phyloP scores from a whole-genome alignment of 352 stramenopile genomes.

The Blastocystis sp. region DNA sequence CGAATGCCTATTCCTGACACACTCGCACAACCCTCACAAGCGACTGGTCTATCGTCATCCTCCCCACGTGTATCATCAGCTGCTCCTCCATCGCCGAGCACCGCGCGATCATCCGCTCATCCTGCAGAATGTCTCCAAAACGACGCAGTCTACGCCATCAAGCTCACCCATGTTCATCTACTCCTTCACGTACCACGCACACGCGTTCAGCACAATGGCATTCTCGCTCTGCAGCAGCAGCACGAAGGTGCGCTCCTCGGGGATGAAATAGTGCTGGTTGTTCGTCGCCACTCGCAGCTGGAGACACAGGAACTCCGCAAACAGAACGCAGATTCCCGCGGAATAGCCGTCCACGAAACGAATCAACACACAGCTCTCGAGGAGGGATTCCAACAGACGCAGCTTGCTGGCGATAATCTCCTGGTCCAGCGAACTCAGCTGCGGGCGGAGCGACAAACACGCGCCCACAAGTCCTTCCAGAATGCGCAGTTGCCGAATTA shows the following conservation, averaged over 20 bases:
- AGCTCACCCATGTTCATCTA: not conserved
- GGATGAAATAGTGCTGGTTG: not conserved
- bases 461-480: not conserved
- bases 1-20: not conserved
- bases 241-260: not conserved
- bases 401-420: not conserved
- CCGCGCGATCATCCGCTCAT: not conserved
- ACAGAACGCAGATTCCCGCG: not conserved
- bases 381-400: not conserved
- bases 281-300: not conserved
- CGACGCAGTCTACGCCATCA: not conserved
- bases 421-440: not conserved
- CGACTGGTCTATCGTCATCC: not conserved
- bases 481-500: not conserved
- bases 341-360: not conserved
- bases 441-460: not conserved
- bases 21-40: not conserved
- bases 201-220: constrained; percentile 1
- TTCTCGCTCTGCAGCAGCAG: not conserved
- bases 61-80: not conserved
- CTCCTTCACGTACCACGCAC: not conserved
- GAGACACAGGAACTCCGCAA: not conserved
- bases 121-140: not conserved
- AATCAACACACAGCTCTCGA: constrained; percentile 3
- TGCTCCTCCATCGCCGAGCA: not conserved